Evolutionary conservation across 2,329 filamentous ascomycete species (phyloP), one percentile per base, ranked within the genome.

Genomic region (Aspergillus ibericus): DNA sequence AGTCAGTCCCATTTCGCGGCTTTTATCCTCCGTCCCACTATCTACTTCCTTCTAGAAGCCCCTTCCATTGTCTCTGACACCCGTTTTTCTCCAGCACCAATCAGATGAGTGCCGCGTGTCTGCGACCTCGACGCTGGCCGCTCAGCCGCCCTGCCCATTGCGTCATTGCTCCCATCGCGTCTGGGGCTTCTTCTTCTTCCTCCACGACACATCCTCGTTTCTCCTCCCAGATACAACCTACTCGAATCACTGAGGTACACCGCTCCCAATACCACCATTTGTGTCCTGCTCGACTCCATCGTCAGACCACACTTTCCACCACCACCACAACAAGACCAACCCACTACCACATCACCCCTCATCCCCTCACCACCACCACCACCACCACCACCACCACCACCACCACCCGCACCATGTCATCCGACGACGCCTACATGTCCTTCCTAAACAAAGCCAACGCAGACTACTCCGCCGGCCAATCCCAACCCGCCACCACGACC

Each of bases 361-460:
- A 7, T 34, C 40, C 29, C 35, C 48, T 40, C 36, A 48, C 47
- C 18, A 32, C 42, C 3, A 59, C 53, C 8, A 38, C n/a, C n/a
- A n/a, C n/a, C 36, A 48, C 47, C 18, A 32, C 42, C 3, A 59
- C 53, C 8, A 38, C 22, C 22, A 3, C 5, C 35, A 22, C 59
- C 44, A 57, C 47, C 50, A 56, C 55, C 47, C 61, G 62, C 59
- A 70, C 61, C 57, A 80, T 80, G 78, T 72, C 78, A 16, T 88
- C 87, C 55, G 92, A 96, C 81, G 86, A 90, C 61, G 89, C 90
- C 62, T 97, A 96, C 80, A 85, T 87, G 76, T 81, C 88, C 59
- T 96, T 97, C 72, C 82, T 97, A 58, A 84, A 95, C 72, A 95
- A 95, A 80, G 91, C 92, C 55, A 96, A 96, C 78, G 80, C 87